Conservation (phyloP, 192 early-diverging fungal genomes). For the Coemansia sp. region DNA sequence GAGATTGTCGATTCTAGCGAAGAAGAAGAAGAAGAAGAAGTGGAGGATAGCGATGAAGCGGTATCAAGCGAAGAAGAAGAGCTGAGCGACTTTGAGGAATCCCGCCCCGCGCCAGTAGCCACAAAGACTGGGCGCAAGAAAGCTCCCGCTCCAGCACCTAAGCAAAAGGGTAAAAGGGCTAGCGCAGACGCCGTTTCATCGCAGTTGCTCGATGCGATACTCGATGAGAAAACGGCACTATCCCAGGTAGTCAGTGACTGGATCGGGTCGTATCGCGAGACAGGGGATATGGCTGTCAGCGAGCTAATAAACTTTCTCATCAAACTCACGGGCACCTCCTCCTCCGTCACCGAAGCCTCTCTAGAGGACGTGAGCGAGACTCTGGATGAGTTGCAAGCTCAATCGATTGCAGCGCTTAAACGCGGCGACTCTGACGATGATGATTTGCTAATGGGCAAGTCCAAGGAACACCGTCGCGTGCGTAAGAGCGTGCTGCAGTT, state of each 20-base stretch:
- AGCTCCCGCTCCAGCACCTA: neutral
- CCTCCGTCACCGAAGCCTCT: slow-evolving; percentile 48
- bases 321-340: slow-evolving; percentile 62
- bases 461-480: slow-evolving; percentile 67
- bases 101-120: slow-evolving; percentile 11
- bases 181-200: slow-evolving; percentile 1
- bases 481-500: slow-evolving; percentile 72
- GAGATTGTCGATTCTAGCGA: neutral
- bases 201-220: slow-evolving; percentile 48
- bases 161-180: slow-evolving; percentile 3
- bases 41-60: slow-evolving; percentile 9
- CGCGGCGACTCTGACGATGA: slow-evolving; percentile 49
- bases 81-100: slow-evolving; percentile 33
- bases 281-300: slow-evolving; percentile 60
- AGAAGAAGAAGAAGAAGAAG: slow-evolving; percentile 17
- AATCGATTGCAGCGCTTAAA: slow-evolving; percentile 36
- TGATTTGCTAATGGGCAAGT: slow-evolving; percentile 79
- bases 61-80: slow-evolving; percentile 24
- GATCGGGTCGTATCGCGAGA: slow-evolving; percentile 65
- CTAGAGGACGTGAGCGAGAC: slow-evolving; percentile 54
- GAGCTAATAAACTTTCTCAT: slow-evolving; percentile 74
- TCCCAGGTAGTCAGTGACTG: slow-evolving; percentile 71
- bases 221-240: slow-evolving; percentile 59
- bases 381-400: slow-evolving; percentile 62
- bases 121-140: slow-evolving; percentile 25